Evolutionary conservation across 768 basidiomycete genomes (phyloP).

Genomic region (Fibroporia radiculosa): DNA sequence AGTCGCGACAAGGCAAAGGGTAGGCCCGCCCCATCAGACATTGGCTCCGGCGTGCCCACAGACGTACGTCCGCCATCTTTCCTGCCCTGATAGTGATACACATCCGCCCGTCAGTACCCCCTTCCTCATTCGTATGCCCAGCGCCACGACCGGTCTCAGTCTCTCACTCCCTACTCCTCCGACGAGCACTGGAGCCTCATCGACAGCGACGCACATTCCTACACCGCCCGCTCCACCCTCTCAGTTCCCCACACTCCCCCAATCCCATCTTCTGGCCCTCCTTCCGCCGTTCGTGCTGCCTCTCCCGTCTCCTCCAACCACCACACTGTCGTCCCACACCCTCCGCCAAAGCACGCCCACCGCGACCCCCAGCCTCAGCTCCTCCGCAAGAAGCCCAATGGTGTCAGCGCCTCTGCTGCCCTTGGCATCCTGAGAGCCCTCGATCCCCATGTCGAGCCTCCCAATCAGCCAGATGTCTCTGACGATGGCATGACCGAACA

Average conservation of each 20-base stretch:
- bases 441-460: constrained; percentile 36
- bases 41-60: constrained; percentile 21
- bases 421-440: constrained; percentile 54
- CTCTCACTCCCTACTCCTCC: constrained; percentile 7
- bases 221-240: constrained; percentile 7
- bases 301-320: constrained; percentile 5
- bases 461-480: constrained; percentile 19
- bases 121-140: constrained; percentile 4
- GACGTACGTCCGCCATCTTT: constrained; percentile 16
- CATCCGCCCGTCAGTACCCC: constrained; percentile 10
- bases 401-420: constrained; percentile 27
- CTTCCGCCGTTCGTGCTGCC: constrained; percentile 7
- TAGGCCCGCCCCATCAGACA: constrained; percentile 20
- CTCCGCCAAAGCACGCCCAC: constrained; percentile 9
- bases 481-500: constrained; percentile 24
- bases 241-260: constrained; percentile 6
- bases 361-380: constrained; percentile 15
- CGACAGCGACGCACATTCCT: constrained; percentile 11
- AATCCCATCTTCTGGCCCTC: constrained; percentile 9
- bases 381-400: constrained; percentile 21
- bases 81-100: constrained; percentile 1
- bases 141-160: constrained; percentile 11
- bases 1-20: constrained; percentile 35
- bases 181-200: constrained; percentile 23
- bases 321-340: neutral